Evolutionary conservation across 768 basidiomycete species (phyloP).

Genomic region (Russula abietina): DNA sequence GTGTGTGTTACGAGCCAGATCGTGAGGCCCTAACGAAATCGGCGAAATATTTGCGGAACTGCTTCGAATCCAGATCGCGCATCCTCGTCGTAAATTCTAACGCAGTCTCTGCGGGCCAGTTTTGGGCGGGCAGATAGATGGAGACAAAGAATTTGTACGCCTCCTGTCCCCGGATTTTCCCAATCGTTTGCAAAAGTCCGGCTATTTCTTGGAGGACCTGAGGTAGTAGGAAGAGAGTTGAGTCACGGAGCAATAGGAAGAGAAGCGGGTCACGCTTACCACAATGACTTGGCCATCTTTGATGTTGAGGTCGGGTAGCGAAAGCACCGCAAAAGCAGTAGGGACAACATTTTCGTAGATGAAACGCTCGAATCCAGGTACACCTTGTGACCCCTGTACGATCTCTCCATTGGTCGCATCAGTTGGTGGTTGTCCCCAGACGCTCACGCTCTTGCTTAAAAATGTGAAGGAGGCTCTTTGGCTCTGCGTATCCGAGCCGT

Average conservation of each 20-base stretch:
- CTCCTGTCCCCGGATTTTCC: constrained; percentile 73
- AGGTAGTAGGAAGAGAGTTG: neutral
- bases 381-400: constrained; percentile 30
- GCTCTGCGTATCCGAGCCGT: constrained; percentile 65
- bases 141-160: constrained; percentile 72
- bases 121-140: constrained; percentile 81
- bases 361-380: constrained; percentile 91
- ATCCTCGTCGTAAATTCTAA: constrained; percentile 73
- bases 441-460: constrained; percentile 57
- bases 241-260: neutral
- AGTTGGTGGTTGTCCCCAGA: constrained; percentile 57
- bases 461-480: constrained; percentile 80
- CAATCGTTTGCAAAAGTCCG: constrained; percentile 72
- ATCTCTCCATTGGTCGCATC: constrained; percentile 27
- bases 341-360: constrained; percentile 85
- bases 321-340: constrained; percentile 73
- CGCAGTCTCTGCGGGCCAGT: constrained; percentile 75
- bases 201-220: constrained; percentile 90
- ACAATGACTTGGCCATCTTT: constrained; percentile 83
- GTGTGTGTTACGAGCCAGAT: constrained; percentile 25
- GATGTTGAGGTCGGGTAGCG: constrained; percentile 72
- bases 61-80: constrained; percentile 65
- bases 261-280: constrained; percentile 41
- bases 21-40: constrained; percentile 76
- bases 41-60: constrained; percentile 80